Evolutionary conservation across 2,329 filamentous ascomycete genomes (phyloP).

Genomic region (Ophiognomonia clavigignenti-juglandacearum): DNA sequence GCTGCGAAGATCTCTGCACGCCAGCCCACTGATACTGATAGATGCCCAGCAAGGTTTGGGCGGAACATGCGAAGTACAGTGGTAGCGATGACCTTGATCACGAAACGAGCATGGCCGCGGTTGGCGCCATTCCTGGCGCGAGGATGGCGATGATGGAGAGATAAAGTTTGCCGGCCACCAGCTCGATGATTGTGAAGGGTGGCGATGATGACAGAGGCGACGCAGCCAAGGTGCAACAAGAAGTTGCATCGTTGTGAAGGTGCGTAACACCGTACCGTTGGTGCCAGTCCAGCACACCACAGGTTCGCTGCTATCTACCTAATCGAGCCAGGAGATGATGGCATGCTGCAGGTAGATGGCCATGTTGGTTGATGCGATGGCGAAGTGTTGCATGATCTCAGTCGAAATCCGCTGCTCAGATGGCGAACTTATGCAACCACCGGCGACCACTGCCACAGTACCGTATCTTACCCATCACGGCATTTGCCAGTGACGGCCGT

Average conservation of each 20-base stretch:
- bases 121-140: not conserved
- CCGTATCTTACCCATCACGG: too few relatives aligned
- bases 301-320: not conserved
- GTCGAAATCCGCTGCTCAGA: too few relatives aligned
- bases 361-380: not conserved
- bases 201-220: too few relatives aligned
- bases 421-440: not conserved
- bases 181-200: too few relatives aligned
- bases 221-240: too few relatives aligned
- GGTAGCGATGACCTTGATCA: too few relatives aligned
- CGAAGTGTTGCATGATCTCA: not conserved
- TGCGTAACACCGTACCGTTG: not conserved
- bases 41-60: too few relatives aligned
- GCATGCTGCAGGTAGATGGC: not conserved
- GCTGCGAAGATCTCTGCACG: too few relatives aligned
- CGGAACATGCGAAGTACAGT: too few relatives aligned
- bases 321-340: not conserved
- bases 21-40: too few relatives aligned
- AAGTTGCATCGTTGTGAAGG: not conserved
- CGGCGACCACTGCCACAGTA: too few relatives aligned
- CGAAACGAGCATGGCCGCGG: constrained; percentile 7
- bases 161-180: too few relatives aligned
- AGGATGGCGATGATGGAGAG: constrained; percentile 6
- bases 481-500: not conserved
- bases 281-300: not conserved